Conservation (phyloP, 495 filamentous ascomycete genomes). For the Penicillium longicatenatum region DNA sequence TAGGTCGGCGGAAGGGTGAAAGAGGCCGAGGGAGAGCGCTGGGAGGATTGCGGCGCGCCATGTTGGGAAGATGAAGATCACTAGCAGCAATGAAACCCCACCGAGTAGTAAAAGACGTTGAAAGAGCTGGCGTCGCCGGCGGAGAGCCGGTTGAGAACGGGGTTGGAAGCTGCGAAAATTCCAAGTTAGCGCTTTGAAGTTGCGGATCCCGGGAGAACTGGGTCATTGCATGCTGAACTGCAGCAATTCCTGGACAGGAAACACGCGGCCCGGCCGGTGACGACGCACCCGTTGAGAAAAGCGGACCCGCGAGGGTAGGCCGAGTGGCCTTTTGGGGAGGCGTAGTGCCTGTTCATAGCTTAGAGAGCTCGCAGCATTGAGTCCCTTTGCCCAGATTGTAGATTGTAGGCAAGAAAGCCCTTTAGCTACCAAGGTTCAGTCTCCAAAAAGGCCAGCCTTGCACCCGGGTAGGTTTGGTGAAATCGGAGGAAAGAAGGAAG, state of each 20-base stretch:
- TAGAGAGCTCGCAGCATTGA: conserved; percentile 27
- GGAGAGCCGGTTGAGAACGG: conserved; percentile 70
- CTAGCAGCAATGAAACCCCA: conserved; percentile 57
- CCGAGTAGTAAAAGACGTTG: conserved; percentile 61
- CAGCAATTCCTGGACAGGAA: conserved; percentile 5
- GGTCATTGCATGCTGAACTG: conserved; percentile 6
- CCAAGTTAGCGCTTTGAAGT: conserved; percentile 4
- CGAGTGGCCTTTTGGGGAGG: conserved; percentile 75
- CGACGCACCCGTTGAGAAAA: conserved; percentile 80
- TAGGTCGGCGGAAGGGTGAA: conserved; percentile 68
- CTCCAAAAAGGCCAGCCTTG: conserved; percentile 15
- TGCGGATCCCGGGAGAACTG: neutral
- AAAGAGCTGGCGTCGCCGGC: conserved; percentile 74
- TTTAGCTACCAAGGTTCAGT: conserved; percentile 1
- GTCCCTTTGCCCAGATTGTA: neutral
- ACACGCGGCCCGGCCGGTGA: conserved; percentile 5
- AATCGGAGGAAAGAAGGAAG: neutral
- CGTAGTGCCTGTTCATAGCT: conserved; percentile 62
- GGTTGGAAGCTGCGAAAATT: conserved; percentile 74
- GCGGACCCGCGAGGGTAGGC: conserved; percentile 65
- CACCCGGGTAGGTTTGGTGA: neutral
- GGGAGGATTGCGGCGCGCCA: conserved; percentile 67
- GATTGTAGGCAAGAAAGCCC: neutral
- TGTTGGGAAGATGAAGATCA: conserved; percentile 68
- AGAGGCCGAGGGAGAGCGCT: conserved; percentile 66